Evolutionary conservation across 2,329 filamentous ascomycete species (phyloP), one percentile per base, ranked within the genome.

Genomic region (Penicillium sp.): DNA sequence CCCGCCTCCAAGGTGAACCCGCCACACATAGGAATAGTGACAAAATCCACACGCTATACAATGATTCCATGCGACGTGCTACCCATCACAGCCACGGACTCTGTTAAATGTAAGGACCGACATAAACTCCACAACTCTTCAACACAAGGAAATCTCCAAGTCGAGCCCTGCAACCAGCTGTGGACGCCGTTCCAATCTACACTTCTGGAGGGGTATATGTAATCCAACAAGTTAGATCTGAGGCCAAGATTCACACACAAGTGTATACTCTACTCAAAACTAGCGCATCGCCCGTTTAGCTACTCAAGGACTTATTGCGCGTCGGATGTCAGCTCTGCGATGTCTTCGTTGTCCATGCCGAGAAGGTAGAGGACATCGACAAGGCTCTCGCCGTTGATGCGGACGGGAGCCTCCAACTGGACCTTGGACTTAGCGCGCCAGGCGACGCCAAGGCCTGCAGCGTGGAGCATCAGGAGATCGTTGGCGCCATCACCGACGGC

Each of bases 351-450:
- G 1, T 74, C 76, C 49, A 83, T 69, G 3, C 85, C 85, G 31
- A 88, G 74, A 27, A 88, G 70, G 71, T 85, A 83, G 53, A 86
- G 72, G 52, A 88, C 72, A 71, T 88, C 84, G 45, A 81, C 70
- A 70, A 88, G 75, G 59, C 76, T 83, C 65, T 81, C 78, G 12
- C 80, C 80, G 66, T 88, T 88, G 61, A 88, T 66, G 52, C 83
- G 78, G 21, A 82, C 80, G 1, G 86, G 85, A 13, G 86, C 86
- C 63, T 83, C 80, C 61, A 81, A 75, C 71, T 88, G 86, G 43
- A 88, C 86, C 69, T 82, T 86, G 49, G 79, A 81, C 77, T 88
- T 88, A 31, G 86, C 86, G 61, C 83, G 82, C 75, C 85, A 87
- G 8, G 86, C 86, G 8, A 88, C 80, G 10, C 86, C 86, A 43